Base-by-base conservation (phyloP, 2,329 filamentous ascomycete genomes). In the Chaetomium sp. region DNA sequence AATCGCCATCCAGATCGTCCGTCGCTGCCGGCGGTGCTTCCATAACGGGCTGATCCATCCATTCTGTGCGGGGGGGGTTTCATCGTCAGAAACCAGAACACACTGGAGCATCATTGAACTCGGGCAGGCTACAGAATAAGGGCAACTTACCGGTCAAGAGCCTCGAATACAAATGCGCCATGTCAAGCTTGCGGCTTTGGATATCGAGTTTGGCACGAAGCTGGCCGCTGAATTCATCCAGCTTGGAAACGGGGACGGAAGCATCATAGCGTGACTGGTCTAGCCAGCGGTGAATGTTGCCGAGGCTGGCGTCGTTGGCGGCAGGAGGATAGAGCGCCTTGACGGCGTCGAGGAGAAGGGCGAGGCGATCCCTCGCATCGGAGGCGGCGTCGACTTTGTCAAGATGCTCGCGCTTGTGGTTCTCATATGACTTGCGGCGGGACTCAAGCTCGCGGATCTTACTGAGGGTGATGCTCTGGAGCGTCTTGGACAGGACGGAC, bases 401-500 rank as follows among this genome's bases (percentile, higher is more conserved):
- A 0, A 76, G 54, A 0, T 76, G 71, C 53, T 72, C 72, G 1
- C 71, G 64, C 52, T 74, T 76, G 47, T 74, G 68, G 0, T 71
- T 72, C 33, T 69, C 66, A 44, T 75, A 66, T 9, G 61, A 60
- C 35, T 61, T 61, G 48, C 62, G 62, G 42, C 64, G 65, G 37
- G 67, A 67, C 42, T 68, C 63, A 10, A 68, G 59, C 56, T 68
- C 67, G 6, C 58, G 64, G 50, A 68, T 66, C 61, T 68, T 68
- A 54, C 63, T 65, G 40, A 65, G 49, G 4, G 65, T 67, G 59
- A 68, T 67, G 53, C 62, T 67, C 53, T 64, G 62, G 37, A 68
- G 62, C 11, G 66, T 67, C 56, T 63, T 65, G 49, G 65, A 67
- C 10, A 68, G 56, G 45, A 66, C 65, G 1, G 61, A 64, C 41